Percentiles rank a stretch among this genome's conserved stretches.
phyloP scores from a whole-genome alignment of 2,329 filamentous ascomycete genomes.

The Neonectria hederae region DNA sequence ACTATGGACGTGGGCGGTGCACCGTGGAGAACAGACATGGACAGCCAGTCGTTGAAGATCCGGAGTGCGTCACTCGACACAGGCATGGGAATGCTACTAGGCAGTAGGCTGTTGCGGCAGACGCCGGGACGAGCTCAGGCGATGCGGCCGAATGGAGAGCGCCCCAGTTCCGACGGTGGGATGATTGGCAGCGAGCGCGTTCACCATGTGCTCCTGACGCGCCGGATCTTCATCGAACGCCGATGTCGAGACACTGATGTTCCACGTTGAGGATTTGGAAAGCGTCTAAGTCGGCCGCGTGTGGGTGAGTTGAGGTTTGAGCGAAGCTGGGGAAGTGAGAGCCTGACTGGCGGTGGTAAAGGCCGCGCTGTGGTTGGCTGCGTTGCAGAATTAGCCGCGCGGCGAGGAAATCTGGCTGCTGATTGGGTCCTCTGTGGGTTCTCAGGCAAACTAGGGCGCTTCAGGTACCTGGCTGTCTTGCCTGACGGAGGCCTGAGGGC shows the following conservation, averaged over 20 bases:
- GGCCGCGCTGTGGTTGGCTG: conserved; percentile 31
- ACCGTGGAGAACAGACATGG: conserved; percentile 16
- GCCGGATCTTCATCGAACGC: background rate
- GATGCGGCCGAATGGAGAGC: conserved; percentile 14
- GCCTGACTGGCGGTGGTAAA: conserved; percentile 17
- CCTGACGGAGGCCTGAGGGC: background rate
- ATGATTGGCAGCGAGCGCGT: conserved; percentile 28
- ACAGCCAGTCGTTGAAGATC: conserved; percentile 33
- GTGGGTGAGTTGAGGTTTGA: conserved; percentile 5
- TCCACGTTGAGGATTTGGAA: background rate
- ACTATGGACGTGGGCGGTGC: conserved; percentile 27
- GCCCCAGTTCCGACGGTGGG: background rate
- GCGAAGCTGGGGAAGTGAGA: conserved; percentile 13
- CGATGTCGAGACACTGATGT: conserved; percentile 12
- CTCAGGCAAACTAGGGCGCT: conserved; percentile 9
- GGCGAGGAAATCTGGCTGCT: conserved; percentile 15
- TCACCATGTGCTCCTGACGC: conserved; percentile 16
- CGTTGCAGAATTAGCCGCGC: conserved; percentile 42
- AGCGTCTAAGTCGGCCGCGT: conserved; percentile 15
- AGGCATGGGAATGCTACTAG: conserved; percentile 12
- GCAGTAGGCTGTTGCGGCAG: conserved; percentile 9
- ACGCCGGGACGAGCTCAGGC: conserved; percentile 2
- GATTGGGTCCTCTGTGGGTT: conserved; percentile 31
- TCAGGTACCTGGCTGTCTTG: background rate
- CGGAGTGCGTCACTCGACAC: conserved; percentile 32